These are phyloP conservation scores for Hemileccinum rubropunctum DNA, from an alignment of 768 basidiomycete genomes.

Conservation along the genomic window DNA sequence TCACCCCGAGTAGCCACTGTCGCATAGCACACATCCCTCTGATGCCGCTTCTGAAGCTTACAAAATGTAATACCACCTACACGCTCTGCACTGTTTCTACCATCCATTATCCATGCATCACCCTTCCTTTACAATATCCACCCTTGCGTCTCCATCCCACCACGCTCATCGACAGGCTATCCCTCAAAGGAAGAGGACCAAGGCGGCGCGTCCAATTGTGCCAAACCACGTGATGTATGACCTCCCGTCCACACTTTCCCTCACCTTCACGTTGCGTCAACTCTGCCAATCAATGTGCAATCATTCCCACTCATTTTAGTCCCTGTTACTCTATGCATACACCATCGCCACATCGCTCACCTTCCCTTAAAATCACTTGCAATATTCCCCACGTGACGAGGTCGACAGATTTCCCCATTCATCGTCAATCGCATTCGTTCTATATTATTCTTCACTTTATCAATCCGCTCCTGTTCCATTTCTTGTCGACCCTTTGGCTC, in stretches of 20 bases:
- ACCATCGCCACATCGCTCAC: slow-evolving; percentile 50
- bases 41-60: slow-evolving; percentile 45
- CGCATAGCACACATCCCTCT: slow-evolving; percentile 50
- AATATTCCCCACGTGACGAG: slow-evolving; percentile 49
- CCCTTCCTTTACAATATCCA: slow-evolving; percentile 61
- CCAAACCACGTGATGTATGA: slow-evolving; percentile 20
- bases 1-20: slow-evolving; percentile 52
- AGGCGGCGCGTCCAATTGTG: slow-evolving; percentile 14
- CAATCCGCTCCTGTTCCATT: slow-evolving; percentile 40
- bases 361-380: slow-evolving; percentile 39
- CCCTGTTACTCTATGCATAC: slow-evolving; percentile 56
- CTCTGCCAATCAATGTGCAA: slow-evolving; percentile 29
- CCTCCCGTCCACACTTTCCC: slow-evolving; percentile 8
- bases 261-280: slow-evolving; percentile 17
- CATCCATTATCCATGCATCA: slow-evolving; percentile 65
- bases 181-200: slow-evolving; percentile 29
- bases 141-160: slow-evolving; percentile 41
- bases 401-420: slow-evolving; percentile 51
- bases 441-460: slow-evolving; percentile 87
- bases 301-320: slow-evolving; percentile 41
- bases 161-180: slow-evolving; percentile 48
- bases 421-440: slow-evolving; percentile 52
- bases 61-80: slow-evolving; percentile 80
- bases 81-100: slow-evolving; percentile 62
- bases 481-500: slow-evolving; percentile 36